Evolutionary conservation across 2,329 filamentous ascomycete genomes (phyloP), one percentile per base, ranked within the genome.

Genomic region (Apiospora kogelbergensis): DNA sequence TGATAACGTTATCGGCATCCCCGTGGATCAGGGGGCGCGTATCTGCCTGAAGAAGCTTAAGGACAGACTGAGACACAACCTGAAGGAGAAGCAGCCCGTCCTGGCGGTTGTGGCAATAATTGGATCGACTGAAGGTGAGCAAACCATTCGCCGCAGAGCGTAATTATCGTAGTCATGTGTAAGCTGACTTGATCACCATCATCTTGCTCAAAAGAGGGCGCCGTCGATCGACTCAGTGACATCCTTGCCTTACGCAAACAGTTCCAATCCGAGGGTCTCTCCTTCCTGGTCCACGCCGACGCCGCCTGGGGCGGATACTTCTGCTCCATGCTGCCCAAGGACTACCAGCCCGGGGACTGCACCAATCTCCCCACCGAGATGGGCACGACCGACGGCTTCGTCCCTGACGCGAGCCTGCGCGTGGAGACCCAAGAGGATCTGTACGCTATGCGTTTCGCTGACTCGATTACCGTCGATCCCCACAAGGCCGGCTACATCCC

Each of bases 261-360:
- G 24, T 81, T 81, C 65, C 81, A 84, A 70, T 74, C 74, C 3
- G 69, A 78, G 22, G 84, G 84, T 0, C 72, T 85, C 0, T 84
- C 82, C 0, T 85, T 85, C 66, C 68, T 83, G 0, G 76, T 86
- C 9, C 84, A 85, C 66, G 81, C 78, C 1, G 84, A 85, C 70
- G 84, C 82, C 0, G 83, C 84, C 0, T 86, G 84, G 84, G 83
- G 84, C 22, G 84, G 84, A 0, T 86, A 86, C 67, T 86, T 85
- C 68, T 77, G 78, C 33, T 80, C 80, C 0, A 84, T 84, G 82
- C 40, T 85, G 22, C 80, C 79, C 0, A 76, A 74, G 3, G 72
- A 77, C 3, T 76, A 75, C 26, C 73, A 57, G 1, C 74, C 76
- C 1, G 77, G 76, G 3, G 74, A 76, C 11, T 70, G 71, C 4